Base-by-base conservation (phyloP, 1,284 basidiomycete species). In the Prillingera fragicola region DNA sequence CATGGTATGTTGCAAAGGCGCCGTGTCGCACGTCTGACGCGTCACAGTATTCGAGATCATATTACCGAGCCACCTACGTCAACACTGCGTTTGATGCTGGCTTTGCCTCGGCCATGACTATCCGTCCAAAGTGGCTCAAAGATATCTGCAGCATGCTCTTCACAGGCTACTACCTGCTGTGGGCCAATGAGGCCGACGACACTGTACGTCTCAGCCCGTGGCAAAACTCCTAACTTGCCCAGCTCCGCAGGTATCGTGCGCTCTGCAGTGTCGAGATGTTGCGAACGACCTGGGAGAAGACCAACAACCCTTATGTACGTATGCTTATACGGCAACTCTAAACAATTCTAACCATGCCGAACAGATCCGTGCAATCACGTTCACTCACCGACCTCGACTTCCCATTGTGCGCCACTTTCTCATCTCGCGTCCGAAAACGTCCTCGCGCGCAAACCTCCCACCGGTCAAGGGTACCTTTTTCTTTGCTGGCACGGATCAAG, bases 11-110 rank as follows among this genome's bases (percentile, higher is more conserved):
- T 28, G n/a, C 24, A 25, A 31, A 24, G 24, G 21, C 19, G 8
- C 14, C 32, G 15, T 24, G 17, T 38, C n/a, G n/a, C n/a, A n/a
- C n/a, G n/a, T n/a, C n/a, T n/a, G n/a, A n/a, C n/a, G n/a, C n/a
- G n/a, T n/a, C 9, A 5, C 45, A 91, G 87, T 96, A 96, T 65
- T 87, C 89, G 2, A 79, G 86, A 3, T 85, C 87, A 7, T 96
- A 92, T 68, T 96, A 94, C 70, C 83, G 94, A 22, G 92, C 90
- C n/a, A 95, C 92, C 36, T 98, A 92, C 85, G 83, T 98, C 55
- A 82, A 74, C 41, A 92, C 85, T 0, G 92, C 90, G 0, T 76
- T 97, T n/a, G 94, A 98, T 65, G 91, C 92, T 1, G 94, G 92
- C 1, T 97, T 97, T 62, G 89, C 92, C 0, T 91, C 90, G 0